phyloP scores from a whole-genome alignment of 768 basidiomycete species.

The Infundibulicybe gibba region DNA sequence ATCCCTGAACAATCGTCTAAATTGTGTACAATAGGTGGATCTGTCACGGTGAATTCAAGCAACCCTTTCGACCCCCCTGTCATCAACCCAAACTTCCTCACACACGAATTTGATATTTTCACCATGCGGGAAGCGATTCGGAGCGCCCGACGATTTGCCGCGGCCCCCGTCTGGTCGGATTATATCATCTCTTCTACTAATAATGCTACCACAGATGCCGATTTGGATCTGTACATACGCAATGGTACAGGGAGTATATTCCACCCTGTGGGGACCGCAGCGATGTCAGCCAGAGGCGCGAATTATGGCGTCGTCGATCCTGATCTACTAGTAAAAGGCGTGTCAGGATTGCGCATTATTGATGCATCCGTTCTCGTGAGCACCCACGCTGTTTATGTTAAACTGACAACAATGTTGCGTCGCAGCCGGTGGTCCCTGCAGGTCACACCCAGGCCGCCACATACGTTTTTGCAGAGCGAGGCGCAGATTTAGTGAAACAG shows the following conservation, averaged over 20 bases:
- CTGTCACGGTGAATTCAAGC: not conserved
- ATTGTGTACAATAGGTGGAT: not conserved
- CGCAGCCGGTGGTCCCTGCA: not conserved
- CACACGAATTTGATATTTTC: not conserved
- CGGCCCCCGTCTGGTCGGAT: not conserved
- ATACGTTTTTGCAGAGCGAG: not conserved
- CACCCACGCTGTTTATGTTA: not conserved
- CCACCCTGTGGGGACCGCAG: not conserved
- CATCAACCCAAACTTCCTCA: no score
- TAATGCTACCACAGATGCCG: constrained; percentile 3
- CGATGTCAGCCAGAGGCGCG: not conserved
- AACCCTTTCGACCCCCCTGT: not conserved
- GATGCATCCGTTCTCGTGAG: not conserved
- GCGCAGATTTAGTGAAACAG: not conserved
- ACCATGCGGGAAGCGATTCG: not conserved
- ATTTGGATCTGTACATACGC: constrained; percentile 8
- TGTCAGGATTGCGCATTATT: not conserved
- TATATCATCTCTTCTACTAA: not conserved
- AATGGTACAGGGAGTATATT: not conserved
- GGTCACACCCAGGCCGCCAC: not conserved
- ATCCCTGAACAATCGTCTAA: not conserved
- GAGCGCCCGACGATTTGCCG: not conserved
- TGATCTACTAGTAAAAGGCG: not conserved
- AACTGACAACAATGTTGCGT: not conserved
- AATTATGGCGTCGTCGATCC: no score